A percentile compares a stretch with the other conserved stretches of the same genome.
phyloP scores from a whole-genome alignment of 75 land plant genomes.

The Ceratopteris richardii region DNA sequence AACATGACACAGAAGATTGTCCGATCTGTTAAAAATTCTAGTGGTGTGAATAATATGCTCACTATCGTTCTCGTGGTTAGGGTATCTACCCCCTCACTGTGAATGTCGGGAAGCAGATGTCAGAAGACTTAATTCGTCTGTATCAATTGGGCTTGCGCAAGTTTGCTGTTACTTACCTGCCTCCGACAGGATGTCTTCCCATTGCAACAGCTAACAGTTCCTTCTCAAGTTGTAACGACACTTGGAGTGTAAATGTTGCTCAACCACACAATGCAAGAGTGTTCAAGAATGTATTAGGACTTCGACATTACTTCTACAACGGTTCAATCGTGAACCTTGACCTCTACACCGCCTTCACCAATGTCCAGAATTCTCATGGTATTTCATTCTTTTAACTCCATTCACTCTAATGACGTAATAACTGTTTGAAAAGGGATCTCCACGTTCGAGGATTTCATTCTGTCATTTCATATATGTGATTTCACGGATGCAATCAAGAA shows the following conservation, averaged over 20 bases:
- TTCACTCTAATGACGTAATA: not conserved
- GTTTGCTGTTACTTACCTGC: conserved; percentile 24
- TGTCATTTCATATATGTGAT: too few species aligned
- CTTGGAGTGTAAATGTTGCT: conserved; percentile 11
- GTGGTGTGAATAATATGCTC: too few species aligned
- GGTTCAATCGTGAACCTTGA: conserved; percentile 16
- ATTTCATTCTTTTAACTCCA: not conserved
- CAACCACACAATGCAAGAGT: conserved; percentile 19
- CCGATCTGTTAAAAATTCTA: too few species aligned
- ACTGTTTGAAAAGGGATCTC: too few species aligned
- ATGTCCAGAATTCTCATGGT: conserved; percentile 1
- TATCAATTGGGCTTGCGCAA: conserved; percentile 25
- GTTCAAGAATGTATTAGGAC: conserved; percentile 9
- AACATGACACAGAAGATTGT: too few species aligned
- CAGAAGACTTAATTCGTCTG: conserved; percentile 18
- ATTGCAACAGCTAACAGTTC: conserved; percentile 6
- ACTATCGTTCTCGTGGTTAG: not conserved
- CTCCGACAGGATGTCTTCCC: conserved; percentile 45
- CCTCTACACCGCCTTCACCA: conserved; percentile 27
- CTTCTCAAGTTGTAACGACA: conserved; percentile 17
- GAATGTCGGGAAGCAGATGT: conserved; percentile 25
- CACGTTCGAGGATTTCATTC: too few species aligned
- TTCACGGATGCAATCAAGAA: too few species aligned
- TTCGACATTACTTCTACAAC: conserved; percentile 15
- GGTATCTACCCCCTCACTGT: conserved; percentile 9